Conservation (phyloP, 2,329 filamentous ascomycete species). For the Cordyceps javanica region DNA sequence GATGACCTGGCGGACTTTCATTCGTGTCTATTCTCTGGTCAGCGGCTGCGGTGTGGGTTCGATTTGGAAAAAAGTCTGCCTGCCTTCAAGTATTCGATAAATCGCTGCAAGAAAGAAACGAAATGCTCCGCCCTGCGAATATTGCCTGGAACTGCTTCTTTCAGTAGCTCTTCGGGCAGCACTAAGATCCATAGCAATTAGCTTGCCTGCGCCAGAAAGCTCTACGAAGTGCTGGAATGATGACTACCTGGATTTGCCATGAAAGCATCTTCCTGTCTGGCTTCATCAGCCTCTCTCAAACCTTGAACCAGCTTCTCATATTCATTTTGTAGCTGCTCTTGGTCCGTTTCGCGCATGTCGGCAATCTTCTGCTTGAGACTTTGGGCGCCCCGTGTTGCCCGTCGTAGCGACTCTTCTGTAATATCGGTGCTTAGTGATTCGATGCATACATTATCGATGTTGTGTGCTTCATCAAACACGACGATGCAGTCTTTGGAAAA, state of each 20-base stretch:
- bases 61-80: neutral
- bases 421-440: conserved; percentile 95
- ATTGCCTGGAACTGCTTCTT: conserved; percentile 93
- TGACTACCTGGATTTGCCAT: conserved; percentile 88
- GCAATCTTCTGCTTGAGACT: conserved; percentile 87
- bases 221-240: conserved; percentile 7
- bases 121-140: conserved; percentile 96
- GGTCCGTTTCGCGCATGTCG: conserved; percentile 94
- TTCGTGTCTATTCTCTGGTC: conserved; percentile 60
- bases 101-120: conserved; percentile 86
- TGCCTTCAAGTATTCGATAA: conserved; percentile 89
- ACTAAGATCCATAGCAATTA: conserved; percentile 38
- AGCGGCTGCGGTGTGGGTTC: neutral
- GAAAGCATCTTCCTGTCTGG: conserved; percentile 87
- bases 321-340: conserved; percentile 88
- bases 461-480: conserved; percentile 97
- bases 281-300: conserved; percentile 79
- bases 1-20: conserved; percentile 97
- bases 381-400: conserved; percentile 81
- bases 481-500: conserved; percentile 98
- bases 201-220: neutral
- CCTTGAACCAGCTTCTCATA: conserved; percentile 95
- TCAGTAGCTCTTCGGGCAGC: conserved; percentile 85
- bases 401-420: conserved; percentile 88
- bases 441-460: conserved; percentile 99